Evolutionary conservation across 106 monocot genomes (phyloP).

Genomic region (Narthecium ossifragum): DNA sequence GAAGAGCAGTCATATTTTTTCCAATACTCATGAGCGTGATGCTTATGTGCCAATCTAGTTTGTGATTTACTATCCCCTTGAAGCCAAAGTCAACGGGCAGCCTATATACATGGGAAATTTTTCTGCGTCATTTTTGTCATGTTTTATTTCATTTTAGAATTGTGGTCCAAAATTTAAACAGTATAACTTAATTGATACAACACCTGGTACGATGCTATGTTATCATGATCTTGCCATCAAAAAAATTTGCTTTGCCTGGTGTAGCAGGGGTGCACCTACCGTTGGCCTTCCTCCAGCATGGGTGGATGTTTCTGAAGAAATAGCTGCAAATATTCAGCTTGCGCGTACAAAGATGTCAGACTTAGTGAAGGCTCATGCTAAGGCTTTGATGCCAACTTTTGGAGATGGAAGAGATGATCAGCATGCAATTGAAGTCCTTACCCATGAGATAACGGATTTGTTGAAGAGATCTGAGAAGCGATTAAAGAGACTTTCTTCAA

Average conservation of each 20-base stretch:
- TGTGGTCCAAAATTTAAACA: no score
- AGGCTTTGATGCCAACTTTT: conserved; percentile 97
- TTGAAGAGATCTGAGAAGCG: conserved; percentile 78
- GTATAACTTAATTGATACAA: no score
- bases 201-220: no score
- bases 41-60: no score
- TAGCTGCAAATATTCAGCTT: conserved; percentile 71
- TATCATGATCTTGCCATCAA: no score
- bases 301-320: conserved; percentile 96
- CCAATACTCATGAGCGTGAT: no score
- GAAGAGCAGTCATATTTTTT: no score
- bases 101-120: no score
- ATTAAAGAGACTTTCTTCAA: conserved; percentile 65
- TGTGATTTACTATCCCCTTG: no score
- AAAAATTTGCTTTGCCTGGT: conserved; percentile 16
- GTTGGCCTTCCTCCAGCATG: conserved; percentile 94
- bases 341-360: conserved; percentile 81
- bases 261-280: conserved; percentile 54
- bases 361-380: conserved; percentile 77
- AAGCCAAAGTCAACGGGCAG: no score
- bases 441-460: conserved; percentile 74
- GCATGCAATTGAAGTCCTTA: conserved; percentile 76
- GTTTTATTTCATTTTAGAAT: no score
- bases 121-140: no score
- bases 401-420: conserved; percentile 84